Evolutionary conservation across 306 rosid genomes (phyloP).

Genomic region (Cotoneaster glaucophyllus): DNA sequence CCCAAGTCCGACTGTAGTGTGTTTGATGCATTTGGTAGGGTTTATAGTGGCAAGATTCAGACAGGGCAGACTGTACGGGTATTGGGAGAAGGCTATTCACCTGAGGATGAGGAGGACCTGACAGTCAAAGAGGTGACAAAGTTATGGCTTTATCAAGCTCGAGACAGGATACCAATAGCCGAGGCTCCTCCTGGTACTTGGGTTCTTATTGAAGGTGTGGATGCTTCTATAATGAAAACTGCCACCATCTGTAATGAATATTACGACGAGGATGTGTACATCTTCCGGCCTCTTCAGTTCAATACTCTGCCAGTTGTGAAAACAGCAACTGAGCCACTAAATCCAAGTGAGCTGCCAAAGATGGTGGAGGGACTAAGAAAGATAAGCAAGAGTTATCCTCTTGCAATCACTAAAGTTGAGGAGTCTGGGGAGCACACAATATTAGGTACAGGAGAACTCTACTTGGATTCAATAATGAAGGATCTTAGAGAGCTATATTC

Average conservation of each 20-base stretch:
- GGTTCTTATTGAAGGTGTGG: constrained; percentile 99
- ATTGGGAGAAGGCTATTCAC: constrained; percentile 96
- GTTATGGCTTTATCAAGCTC: constrained; percentile 94
- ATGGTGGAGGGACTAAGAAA: constrained; percentile 99
- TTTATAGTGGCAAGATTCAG: constrained; percentile 84
- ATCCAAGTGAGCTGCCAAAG: constrained; percentile 96
- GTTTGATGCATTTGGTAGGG: constrained; percentile 98
- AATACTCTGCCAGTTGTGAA: constrained; percentile 94
- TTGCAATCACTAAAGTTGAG: constrained; percentile 95
- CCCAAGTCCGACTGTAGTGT: constrained; percentile 98
- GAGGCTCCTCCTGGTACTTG: constrained; percentile 98
- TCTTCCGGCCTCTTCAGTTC: constrained; percentile 91
- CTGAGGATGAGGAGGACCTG: constrained; percentile 98
- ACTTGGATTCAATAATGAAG: constrained; percentile 98
- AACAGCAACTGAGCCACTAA: constrained; percentile 95
- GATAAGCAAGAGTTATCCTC: constrained; percentile 97
- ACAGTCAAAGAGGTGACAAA: constrained; percentile 91
- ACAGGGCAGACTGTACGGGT: constrained; percentile 94
- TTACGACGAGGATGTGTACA: constrained; percentile 82
- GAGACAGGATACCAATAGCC: constrained; percentile 85
- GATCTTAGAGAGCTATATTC: constrained; percentile 97
- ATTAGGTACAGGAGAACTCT: constrained; percentile 93
- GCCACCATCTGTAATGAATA: constrained; percentile 80
- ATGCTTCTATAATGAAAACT: constrained; percentile 98
- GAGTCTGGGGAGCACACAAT: constrained; percentile 99